These are phyloP conservation scores for Hirschfeldia incana DNA, from an alignment of 345 rosid genomes.

Conservation along the genomic window DNA sequence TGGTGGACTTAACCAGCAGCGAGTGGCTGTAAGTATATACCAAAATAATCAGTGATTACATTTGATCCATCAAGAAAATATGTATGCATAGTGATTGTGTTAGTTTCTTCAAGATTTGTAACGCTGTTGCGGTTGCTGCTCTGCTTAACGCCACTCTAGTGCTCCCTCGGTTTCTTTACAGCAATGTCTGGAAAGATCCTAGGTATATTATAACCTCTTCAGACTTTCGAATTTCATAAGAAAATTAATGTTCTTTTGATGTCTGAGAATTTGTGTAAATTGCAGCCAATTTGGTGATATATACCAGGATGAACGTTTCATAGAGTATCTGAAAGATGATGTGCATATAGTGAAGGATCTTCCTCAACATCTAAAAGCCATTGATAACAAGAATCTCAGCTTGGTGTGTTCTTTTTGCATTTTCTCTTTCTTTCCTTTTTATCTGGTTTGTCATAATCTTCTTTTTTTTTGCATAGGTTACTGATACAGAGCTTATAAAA, in stretches of 20 bases:
- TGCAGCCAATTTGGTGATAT: conserved; percentile 87
- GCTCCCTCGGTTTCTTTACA: conserved; percentile 83
- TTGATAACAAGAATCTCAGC: conserved; percentile 69
- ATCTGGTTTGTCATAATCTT: background rate
- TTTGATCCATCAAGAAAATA: background rate
- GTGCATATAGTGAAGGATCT: conserved; percentile 72
- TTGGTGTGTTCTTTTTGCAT: conserved; percentile 42
- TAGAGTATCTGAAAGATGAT: conserved; percentile 59
- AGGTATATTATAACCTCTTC: conserved; percentile 50
- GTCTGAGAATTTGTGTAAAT: conserved; percentile 2
- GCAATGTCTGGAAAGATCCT: conserved; percentile 97
- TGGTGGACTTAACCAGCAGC: conserved; percentile 95
- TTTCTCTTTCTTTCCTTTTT: background rate
- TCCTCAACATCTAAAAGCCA: conserved; percentile 56
- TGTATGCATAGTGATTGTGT: background rate
- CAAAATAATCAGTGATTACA: background rate
- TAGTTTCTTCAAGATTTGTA: conserved; percentile 64
- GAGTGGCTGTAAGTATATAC: conserved; percentile 76
- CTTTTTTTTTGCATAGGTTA: conserved; percentile 50
- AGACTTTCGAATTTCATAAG: background rate
- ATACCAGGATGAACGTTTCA: conserved; percentile 70
- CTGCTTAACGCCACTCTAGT: conserved; percentile 78
- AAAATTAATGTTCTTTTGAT: background rate
- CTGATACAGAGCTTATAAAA: conserved; percentile 76
- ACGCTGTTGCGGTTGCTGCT: conserved; percentile 80